phyloP scores from a whole-genome alignment of 352 stramenopile genomes.

The Thalassiosira allenii region DNA sequence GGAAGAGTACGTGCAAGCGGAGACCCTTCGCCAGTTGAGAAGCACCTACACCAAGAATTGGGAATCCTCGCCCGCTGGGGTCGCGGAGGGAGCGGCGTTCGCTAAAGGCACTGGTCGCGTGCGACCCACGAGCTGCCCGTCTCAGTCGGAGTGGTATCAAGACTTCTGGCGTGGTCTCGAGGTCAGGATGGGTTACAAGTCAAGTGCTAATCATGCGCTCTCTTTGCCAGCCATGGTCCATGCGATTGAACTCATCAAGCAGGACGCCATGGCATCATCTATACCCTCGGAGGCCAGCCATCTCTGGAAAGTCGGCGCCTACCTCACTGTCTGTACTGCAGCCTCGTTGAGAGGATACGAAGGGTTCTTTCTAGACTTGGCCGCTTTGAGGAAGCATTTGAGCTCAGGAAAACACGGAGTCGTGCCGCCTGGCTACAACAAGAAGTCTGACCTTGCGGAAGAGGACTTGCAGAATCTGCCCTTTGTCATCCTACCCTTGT shows the following conservation, averaged over 20 bases:
- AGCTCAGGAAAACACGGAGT: neutral
- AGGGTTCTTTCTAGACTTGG: slow-evolving; percentile 33
- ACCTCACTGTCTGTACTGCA: slow-evolving; percentile 7
- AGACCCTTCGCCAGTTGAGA: slow-evolving; percentile 19
- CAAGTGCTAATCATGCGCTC: slow-evolving; percentile 25
- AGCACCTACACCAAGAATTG: slow-evolving; percentile 21
- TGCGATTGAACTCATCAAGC: slow-evolving; percentile 19
- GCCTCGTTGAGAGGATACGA: slow-evolving; percentile 44
- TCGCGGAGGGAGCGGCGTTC: slow-evolving; percentile 26
- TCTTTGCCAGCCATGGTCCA: slow-evolving; percentile 37
- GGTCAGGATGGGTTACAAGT: slow-evolving; percentile 52
- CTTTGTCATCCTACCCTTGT: slow-evolving; percentile 15
- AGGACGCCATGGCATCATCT: neutral
- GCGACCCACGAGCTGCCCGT: slow-evolving; percentile 14
- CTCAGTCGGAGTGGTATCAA: slow-evolving; percentile 50
- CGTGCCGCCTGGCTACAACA: neutral
- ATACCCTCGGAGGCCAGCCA: neutral
- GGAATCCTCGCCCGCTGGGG: slow-evolving; percentile 19
- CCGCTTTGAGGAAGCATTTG: slow-evolving; percentile 5
- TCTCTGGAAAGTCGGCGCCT: slow-evolving; percentile 38
- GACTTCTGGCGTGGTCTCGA: slow-evolving; percentile 39
- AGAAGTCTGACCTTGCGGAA: slow-evolving; percentile 7
- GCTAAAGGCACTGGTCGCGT: slow-evolving; percentile 2
- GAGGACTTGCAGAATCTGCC: slow-evolving; percentile 6
- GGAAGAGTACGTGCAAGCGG: slow-evolving; percentile 28